Base-by-base conservation (phyloP, 805 yeast genomes). In the Candida caryicola region DNA sequence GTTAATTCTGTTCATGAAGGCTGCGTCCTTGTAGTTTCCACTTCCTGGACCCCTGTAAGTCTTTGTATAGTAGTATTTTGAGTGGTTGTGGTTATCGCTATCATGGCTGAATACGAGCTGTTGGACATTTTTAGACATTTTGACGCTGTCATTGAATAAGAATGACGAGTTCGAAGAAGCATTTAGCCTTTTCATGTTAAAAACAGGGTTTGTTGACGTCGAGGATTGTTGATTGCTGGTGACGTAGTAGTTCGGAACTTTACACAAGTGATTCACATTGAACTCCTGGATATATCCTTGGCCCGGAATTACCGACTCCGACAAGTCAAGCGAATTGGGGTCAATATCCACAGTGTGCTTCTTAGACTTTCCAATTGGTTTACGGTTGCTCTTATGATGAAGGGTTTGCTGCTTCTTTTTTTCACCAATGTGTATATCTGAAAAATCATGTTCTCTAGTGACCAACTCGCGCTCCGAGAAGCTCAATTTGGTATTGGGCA, bases 1-100 rank as follows among this genome's bases (percentile, higher is more conserved):
- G 47, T 66, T 69, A 43, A 69, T 64, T 30, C 62, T 54, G 43
- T 63, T 67, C 43, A 66, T 60, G 29, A 69, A 45, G 2, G 71
- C 62, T 1, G 70, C 71, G 47, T 69, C 74, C 44, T 69, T 69
- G 46, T 65, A 69, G 41, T 67, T 69, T 2, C 74, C 74, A 31
- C 67, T 61, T 2, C 74, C 74, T 2, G 73, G 73, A 1, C 74
- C 74, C 32, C 73, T 54, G 39, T 66, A 66, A 23, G 61, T 56
- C 43, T 66, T 66, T 16, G 62, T 57, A 43, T 67, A 69, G 45
- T 57, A 68, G 46, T 69, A 69, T 44, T 64, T 68, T 28, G 64
- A 53, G 33, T 57, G 55, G 39, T 59, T 59, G 44, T 52, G 52
- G 17, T 57, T 54, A 35, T 67, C 73, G 41, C 53, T 60, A 38